Conservation (phyloP, 2,329 filamentous ascomycete genomes). For the Periconia sp. region DNA sequence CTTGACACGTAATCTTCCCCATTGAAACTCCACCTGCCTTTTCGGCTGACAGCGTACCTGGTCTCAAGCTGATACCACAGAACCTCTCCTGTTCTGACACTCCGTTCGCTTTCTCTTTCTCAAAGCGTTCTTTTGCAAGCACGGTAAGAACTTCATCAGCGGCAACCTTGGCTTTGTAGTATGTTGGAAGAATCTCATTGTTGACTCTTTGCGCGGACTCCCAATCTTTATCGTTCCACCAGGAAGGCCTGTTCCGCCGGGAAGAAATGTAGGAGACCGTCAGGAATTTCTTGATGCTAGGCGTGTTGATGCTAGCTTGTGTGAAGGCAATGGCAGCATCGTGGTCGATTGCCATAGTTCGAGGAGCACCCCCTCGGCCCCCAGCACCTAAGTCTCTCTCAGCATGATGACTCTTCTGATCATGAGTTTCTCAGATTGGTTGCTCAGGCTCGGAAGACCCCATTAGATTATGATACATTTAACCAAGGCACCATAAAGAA, state of each 20-base stretch:
- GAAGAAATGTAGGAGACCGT: constrained; percentile 61
- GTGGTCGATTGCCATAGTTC: constrained; percentile 60
- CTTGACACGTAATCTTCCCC: constrained; percentile 52
- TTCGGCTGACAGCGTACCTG: constrained; percentile 56
- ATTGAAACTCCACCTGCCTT: constrained; percentile 56
- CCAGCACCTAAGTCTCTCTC: constrained; percentile 59
- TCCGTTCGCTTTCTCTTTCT: constrained; percentile 33
- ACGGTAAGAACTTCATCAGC: constrained; percentile 63
- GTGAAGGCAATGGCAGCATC: constrained; percentile 63
- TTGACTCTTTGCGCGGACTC: constrained; percentile 53
- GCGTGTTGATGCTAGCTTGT: constrained; percentile 52
- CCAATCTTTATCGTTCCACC: constrained; percentile 59
- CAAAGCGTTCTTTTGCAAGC: constrained; percentile 39
- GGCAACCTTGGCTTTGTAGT: constrained; percentile 61
- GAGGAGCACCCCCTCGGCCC: constrained; percentile 58
- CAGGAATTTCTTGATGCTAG: constrained; percentile 59
- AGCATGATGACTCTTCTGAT: no score
- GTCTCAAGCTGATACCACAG: constrained; percentile 59
- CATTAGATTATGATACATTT: no score
- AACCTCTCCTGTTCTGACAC: constrained; percentile 44
- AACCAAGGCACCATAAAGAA: no score
- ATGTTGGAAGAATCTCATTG: constrained; percentile 56
- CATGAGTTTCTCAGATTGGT: no score
- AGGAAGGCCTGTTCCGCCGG: constrained; percentile 54
- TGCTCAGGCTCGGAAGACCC: no score